Base-by-base conservation (phyloP, 768 basidiomycete genomes). In the Nidularia pulvinata region DNA sequence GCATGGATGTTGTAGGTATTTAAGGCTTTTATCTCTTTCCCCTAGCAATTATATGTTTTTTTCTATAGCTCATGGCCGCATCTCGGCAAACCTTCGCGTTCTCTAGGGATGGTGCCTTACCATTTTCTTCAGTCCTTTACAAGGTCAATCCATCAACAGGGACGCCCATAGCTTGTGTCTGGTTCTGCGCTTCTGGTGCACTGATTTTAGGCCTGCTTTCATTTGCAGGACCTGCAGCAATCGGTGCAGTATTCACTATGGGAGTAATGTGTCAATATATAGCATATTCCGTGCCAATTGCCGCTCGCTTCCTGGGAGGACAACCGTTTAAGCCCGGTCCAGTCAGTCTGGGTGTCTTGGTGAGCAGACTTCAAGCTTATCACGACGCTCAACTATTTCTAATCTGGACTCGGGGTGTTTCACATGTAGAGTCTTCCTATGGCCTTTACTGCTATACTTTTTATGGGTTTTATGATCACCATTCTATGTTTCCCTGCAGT, bases 151-250 rank as follows among this genome's bases (percentile, higher is more conserved):
- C 37, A 0, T 74, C 60, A 55, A 85, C 83, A 1, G 69, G 71
- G 25, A 85, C 85, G 1, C 86, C 87, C 0, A 79, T 86, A 6
- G 78, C 83, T 58, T 76, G 81, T 1, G 86, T 88, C 11, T 78
- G 80, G 71, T 80, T 78, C 52, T 68, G 72, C 7, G 78, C 77
- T 2, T 46, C 67, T 4, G 49, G 71, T 25, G 71, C 83, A 0
- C 57, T 80, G 1, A 61, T 78, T 3, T 71, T 85, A 0, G 84
- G 83, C 5, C 63, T 82, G 22, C 69, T 88, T 1, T 72, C 76
- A 1, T 85, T 86, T 36, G 82, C 82, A 0, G 83, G 84, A 2
- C 57, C 70, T 0, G 68, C 73, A 13, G 82, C 83, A 0, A 80
- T 83, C 58, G 74, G 71, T 43, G 81, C 83, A 4, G 72, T 85